Evolutionary conservation across 345 rosid genomes (phyloP).

Genomic region (Gossypium arboreum): DNA sequence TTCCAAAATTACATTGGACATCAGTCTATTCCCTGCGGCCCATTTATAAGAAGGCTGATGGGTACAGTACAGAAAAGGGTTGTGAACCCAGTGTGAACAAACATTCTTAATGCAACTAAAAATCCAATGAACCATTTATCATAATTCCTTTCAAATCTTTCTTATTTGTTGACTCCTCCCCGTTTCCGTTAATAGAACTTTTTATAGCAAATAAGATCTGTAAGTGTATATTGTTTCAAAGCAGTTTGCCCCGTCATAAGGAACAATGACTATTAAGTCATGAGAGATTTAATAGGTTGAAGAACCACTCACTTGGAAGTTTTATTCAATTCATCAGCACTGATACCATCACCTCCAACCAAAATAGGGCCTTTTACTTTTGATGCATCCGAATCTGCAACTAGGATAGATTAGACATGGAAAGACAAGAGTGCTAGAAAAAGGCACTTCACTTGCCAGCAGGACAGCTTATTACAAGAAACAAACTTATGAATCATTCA

Average conservation of each 20-base stretch:
- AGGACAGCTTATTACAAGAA: neutral
- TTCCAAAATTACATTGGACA: neutral
- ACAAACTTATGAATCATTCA: neutral
- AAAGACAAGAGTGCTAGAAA: neutral
- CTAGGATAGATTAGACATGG: neutral
- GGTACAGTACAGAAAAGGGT: neutral
- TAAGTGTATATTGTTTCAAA: neutral
- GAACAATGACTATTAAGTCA: neutral
- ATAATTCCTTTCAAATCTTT: neutral
- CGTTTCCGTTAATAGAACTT: neutral
- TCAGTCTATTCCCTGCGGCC: neutral
- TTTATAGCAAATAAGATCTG: neutral
- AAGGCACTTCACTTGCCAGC: neutral
- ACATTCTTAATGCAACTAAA: neutral
- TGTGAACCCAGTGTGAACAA: neutral
- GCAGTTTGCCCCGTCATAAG: constrained; percentile 18
- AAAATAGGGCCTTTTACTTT: neutral
- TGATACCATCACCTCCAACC: constrained; percentile 19
- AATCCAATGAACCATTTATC: neutral
- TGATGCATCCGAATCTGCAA: constrained; percentile 18
- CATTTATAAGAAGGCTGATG: neutral
- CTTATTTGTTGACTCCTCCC: neutral
- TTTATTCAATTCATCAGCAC: constrained; percentile 6
- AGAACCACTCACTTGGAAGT: constrained; percentile 31
- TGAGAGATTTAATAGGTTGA: neutral